Evolutionary conservation across 768 basidiomycete species (phyloP), one percentile per base, ranked within the genome.

Genomic region (Sporobolomyces roseus): DNA sequence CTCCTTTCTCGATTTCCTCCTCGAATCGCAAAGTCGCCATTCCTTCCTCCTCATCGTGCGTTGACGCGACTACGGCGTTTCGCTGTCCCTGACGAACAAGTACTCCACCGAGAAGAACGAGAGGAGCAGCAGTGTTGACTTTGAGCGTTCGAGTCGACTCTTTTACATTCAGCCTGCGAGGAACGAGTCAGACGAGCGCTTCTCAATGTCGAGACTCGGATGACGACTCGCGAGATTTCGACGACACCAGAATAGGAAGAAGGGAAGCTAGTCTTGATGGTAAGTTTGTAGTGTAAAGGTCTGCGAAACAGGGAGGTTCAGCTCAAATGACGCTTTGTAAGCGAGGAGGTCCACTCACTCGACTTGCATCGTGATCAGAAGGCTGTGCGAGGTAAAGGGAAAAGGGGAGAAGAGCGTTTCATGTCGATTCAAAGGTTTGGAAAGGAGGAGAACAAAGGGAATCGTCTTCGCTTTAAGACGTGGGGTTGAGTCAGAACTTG

Each of bases 51-150:
- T 23, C 51, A 33, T 55, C 23, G 23, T 38, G 17, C 25, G 12
- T 17, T 1, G 41, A 33, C 1, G 14, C 7, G 5, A 10, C 4
- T 0, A 49, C 30, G 3, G 46, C 29, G 0, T 35, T 1, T 0
- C 65, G 55, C 25, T 43, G 1, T 1, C 2, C 30, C 0, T 10
- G 10, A 1, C 4, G 4, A 1, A 66, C 56, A 25, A 66, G 29
- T 3, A 66, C 61, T 1, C 43, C 65, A 1, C 46, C 62, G 51
- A 71, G 64, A 10, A 71, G 61, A 2, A 23, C 17, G 25, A 71
- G 65, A 8, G 70, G 62, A 2, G 61, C 10, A 0, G 65, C 61
- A 1, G 70, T 55, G 29, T 71, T 66, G 38, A 71, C 17, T 21
- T 14, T n/a, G 65, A 66, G 35, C 1, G 33, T 21, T 1, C 13